phyloP scores from a whole-genome alignment of 2,329 filamentous ascomycete species.

The Penicillium crustosum region DNA sequence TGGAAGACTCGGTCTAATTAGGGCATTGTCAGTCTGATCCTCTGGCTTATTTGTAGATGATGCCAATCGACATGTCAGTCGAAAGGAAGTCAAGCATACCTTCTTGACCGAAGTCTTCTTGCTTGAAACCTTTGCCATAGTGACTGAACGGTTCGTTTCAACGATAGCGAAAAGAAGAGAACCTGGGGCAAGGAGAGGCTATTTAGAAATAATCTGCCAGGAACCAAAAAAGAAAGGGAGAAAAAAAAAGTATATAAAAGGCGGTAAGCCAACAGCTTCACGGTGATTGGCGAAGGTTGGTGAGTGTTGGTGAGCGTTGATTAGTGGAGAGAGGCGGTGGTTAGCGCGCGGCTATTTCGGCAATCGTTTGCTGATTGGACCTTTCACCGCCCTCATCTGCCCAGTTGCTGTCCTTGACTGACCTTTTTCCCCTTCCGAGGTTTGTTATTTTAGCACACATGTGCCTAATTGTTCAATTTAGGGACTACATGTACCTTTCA shows the following conservation, averaged over 20 bases:
- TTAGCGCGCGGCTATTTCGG: background rate
- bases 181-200: slow-evolving; percentile 4
- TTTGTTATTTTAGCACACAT: too few relatives aligned
- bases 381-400: background rate
- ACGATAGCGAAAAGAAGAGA: slow-evolving; percentile 1
- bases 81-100: slow-evolving; percentile 8
- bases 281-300: slow-evolving; percentile 23
- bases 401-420: too few relatives aligned
- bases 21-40: slow-evolving; percentile 7
- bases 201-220: slow-evolving; percentile 14
- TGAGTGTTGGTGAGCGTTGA: background rate
- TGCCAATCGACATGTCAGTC: background rate
- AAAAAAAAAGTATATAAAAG: slow-evolving; percentile 25
- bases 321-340: background rate
- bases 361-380: background rate
- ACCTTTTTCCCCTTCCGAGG: too few relatives aligned
- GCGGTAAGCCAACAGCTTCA: slow-evolving; percentile 23
- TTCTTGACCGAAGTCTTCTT: slow-evolving; percentile 30
- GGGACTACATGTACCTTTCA: too few relatives aligned
- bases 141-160: background rate
- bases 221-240: slow-evolving; percentile 24
- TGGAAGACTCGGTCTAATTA: slow-evolving; percentile 26
- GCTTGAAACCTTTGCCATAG: slow-evolving; percentile 31
- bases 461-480: background rate
- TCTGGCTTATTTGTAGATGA: background rate